Evolutionary conservation across 768 basidiomycete genomes (phyloP), one percentile per base, ranked within the genome.

Genomic region (Glaciozyma martinii): DNA sequence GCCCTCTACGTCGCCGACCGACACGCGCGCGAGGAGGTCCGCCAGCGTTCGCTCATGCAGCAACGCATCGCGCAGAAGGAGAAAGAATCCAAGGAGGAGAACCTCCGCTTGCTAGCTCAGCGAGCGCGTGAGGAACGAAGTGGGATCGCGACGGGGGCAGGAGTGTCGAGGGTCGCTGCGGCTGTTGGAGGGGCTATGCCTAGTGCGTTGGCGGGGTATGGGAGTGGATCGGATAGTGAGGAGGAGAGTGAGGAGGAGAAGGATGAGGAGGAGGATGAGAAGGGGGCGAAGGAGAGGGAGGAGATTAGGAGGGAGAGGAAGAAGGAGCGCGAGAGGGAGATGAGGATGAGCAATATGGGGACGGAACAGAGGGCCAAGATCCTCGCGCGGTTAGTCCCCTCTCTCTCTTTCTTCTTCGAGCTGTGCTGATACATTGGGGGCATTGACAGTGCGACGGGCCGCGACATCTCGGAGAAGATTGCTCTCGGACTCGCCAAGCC

Each of bases 271-370:
- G 77, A 76, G 54, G 76, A 77, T 25, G 77, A 74, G 44, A 89
- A 90, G 58, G 87, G 90, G 16, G 85, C 84, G 60, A 83, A 83
- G 77, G 82, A 95, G 73, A 85, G 95, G 56, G 95, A 97, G 75
- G 79, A 86, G 71, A 92, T 95, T 85, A 82, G 95, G 63, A 79
- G 82, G 54, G 93, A 98, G 80, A 91, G 97, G 81, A 82, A 89
- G 72, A 83, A 86, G 66, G 92, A 98, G 75, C 85, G 95, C 33
- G 93, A 98, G 79, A 85, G 93, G 46, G 94, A 99, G 78, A 84
- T 99, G 89, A 82, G 95, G 66, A 94, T 98, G 92, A 91, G 83
- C 77, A 95, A 98, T 74, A 99, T 99, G 95, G 95, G 95, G 30
- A 83, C 87, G 33, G 95, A 98, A 77, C 90, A 92, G 74, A 83